These are phyloP conservation scores for Blastobotrys illinoisensis DNA, from an alignment of 1,139 yeast species.

Conservation along the genomic window DNA sequence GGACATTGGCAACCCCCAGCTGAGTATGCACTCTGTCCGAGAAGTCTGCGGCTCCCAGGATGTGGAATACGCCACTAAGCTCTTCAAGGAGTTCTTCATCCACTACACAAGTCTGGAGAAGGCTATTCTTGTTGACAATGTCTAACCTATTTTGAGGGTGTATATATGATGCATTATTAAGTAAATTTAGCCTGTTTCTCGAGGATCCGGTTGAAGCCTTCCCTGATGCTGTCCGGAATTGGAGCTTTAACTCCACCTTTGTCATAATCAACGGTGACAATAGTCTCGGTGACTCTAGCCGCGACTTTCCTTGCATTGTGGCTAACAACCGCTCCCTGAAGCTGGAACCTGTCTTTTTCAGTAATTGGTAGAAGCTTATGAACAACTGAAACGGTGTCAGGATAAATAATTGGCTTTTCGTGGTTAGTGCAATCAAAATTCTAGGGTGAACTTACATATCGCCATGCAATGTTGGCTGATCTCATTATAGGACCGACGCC, in stretches of 20 bases:
- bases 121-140: slow-evolving; percentile 21
- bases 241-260: slow-evolving; percentile 30
- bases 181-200: slow-evolving; percentile 4
- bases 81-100: slow-evolving; percentile 60
- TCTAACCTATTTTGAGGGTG: not conserved
- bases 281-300: slow-evolving; percentile 30
- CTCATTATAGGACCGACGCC: slow-evolving; percentile 33
- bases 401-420: slow-evolving; percentile 27
- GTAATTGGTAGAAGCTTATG: slow-evolving; percentile 28
- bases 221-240: slow-evolving; percentile 23
- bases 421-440: no score
- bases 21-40: slow-evolving; percentile 92
- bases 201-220: slow-evolving; percentile 13
- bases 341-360: slow-evolving; percentile 27
- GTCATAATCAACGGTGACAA: slow-evolving; percentile 32
- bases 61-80: slow-evolving; percentile 52
- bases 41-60: slow-evolving; percentile 88
- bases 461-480: slow-evolving; percentile 31
- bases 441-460: slow-evolving; percentile 24
- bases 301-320: slow-evolving; percentile 33
- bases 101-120: slow-evolving; percentile 24
- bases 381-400: slow-evolving; percentile 31
- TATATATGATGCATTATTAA: not conserved
- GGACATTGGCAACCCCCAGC: slow-evolving; percentile 90
- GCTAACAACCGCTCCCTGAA: slow-evolving; percentile 34